Conservation (phyloP, 2,329 filamentous ascomycete species). For the Teratosphaeriaceae sp. region DNA sequence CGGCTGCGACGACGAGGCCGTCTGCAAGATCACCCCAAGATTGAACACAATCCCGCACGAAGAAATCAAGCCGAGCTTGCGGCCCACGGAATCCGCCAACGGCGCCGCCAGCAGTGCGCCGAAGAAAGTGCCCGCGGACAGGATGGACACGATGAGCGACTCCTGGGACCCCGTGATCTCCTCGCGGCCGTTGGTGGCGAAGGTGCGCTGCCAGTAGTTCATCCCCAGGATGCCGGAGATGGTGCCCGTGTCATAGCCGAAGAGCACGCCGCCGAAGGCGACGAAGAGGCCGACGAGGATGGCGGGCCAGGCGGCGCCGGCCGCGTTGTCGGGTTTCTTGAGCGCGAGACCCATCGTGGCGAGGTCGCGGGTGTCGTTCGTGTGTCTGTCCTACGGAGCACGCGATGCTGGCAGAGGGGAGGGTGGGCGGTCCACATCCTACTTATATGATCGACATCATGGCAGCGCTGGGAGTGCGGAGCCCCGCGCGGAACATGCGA, state of each 20-base stretch:
- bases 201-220: conserved; percentile 19
- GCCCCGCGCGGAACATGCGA: too few relatives aligned
- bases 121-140: conserved; percentile 72
- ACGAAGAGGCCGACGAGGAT: conserved; percentile 38
- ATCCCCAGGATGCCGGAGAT: conserved; percentile 35
- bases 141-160: conserved; percentile 71
- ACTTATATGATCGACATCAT: neutral
- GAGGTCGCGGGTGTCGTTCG: neutral
- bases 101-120: conserved; percentile 67
- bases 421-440: neutral
- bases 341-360: conserved; percentile 34
- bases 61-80: conserved; percentile 61
- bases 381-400: neutral
- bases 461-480: neutral
- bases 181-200: neutral
- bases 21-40: conserved; percentile 66
- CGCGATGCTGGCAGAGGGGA: neutral
- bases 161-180: conserved; percentile 51
- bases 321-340: conserved; percentile 38
- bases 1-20: conserved; percentile 54
- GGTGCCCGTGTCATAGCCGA: conserved; percentile 32
- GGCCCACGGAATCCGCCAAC: conserved; percentile 62
- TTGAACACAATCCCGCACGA: conserved; percentile 58
- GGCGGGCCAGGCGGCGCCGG: conserved; percentile 39
- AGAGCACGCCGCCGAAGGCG: conserved; percentile 37